A percentile compares a stretch with the other conserved stretches of the same genome.
Evolutionary conservation across 106 monocot species (phyloP).

Genomic region (Dendrobium nobile): DNA sequence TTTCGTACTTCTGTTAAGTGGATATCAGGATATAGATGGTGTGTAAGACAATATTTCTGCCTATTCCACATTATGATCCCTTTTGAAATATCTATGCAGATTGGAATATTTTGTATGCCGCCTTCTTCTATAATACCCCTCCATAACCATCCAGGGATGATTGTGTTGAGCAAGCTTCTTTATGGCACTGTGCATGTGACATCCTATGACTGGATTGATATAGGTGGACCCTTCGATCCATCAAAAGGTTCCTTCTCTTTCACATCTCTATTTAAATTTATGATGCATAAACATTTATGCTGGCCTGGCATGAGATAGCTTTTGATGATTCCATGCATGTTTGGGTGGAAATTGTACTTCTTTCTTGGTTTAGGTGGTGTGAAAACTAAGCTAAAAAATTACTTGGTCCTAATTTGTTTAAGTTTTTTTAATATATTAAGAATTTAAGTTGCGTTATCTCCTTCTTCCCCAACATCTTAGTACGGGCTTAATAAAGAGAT

Average conservation of each 20-base stretch:
- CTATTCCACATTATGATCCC: background rate
- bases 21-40: no score
- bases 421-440: no score
- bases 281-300: no score
- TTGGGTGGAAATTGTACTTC: no score
- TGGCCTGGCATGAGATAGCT: background rate
- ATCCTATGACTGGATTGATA: slow-evolving; percentile 83
- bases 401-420: no score
- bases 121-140: slow-evolving; percentile 79
- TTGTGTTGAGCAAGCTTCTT: slow-evolving; percentile 88
- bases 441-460: no score
- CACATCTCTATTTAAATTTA: background rate
- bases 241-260: slow-evolving; percentile 25
- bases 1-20: no score
- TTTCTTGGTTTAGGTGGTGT: no score
- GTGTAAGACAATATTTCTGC: background rate
- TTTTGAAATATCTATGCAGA: slow-evolving; percentile 34
- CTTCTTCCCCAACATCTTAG: no score
- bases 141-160: slow-evolving; percentile 98
- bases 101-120: slow-evolving; percentile 90
- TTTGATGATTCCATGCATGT: background rate
- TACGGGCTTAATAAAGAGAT: no score
- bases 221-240: slow-evolving; percentile 18
- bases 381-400: no score
- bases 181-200: slow-evolving; percentile 76